A percentile compares a stretch with the other conserved stretches of the same genome.
Conservation (phyloP, 208 protist species). For the Crithidia fasciculata region DNA sequence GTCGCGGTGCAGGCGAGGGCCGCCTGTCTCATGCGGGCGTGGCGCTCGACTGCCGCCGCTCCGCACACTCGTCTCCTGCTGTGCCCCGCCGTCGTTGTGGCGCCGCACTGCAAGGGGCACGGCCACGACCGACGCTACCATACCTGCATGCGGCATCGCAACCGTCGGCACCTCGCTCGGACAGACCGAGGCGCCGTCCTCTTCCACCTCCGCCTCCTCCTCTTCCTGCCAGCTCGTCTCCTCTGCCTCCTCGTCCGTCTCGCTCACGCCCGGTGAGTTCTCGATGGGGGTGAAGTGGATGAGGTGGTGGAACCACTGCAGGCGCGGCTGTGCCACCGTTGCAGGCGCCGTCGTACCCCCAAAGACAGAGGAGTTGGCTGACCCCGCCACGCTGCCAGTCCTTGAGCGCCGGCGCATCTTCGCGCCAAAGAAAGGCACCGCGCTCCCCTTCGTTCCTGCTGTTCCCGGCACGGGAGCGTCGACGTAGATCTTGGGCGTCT, state of each 20-base stretch:
- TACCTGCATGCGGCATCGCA: neutral
- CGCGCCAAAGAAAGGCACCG: neutral
- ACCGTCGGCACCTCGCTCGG: slow-evolving; percentile 2
- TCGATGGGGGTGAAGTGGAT: slow-evolving; percentile 27
- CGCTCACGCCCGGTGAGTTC: slow-evolving; percentile 6
- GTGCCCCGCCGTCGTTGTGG: neutral
- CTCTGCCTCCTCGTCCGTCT: neutral
- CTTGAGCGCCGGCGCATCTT: slow-evolving; percentile 1
- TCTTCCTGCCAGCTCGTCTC: neutral
- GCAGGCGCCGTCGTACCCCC: neutral
- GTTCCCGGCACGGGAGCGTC: neutral
- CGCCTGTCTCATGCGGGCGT: slow-evolving; percentile 6
- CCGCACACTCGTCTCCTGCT: neutral
- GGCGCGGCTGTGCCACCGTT: neutral
- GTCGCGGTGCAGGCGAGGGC: slow-evolving; percentile 1
- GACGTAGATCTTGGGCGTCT: slow-evolving; percentile 26
- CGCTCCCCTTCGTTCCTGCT: neutral
- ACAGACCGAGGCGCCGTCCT: neutral
- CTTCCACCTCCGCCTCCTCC: neutral
- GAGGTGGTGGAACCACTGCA: slow-evolving; percentile 22
- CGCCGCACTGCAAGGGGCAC: neutral
- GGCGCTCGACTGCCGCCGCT: slow-evolving; percentile 1
- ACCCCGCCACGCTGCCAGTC: neutral
- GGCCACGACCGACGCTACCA: neutral
- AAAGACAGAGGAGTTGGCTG: neutral